A percentile compares a stretch with the other conserved stretches of the same genome.
Conservation (phyloP, 805 yeast species). For the Wickerhamomyces alni region DNA sequence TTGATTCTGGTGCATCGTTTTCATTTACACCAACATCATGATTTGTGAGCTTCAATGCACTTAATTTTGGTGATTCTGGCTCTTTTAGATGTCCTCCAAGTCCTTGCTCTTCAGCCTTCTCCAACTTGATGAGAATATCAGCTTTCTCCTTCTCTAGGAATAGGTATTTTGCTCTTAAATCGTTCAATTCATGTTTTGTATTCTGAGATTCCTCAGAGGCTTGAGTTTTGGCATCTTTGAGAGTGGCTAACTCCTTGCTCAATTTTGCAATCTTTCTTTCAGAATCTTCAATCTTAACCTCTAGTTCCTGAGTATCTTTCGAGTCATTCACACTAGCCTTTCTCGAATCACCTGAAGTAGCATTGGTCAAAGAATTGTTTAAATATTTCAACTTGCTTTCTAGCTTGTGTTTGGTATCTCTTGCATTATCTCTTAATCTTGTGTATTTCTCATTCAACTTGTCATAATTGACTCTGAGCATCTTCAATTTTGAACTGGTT, state of each 20-base stretch:
- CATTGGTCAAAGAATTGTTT: background rate
- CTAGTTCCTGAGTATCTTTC: background rate
- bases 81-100: background rate
- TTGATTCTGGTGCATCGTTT: background rate
- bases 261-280: background rate
- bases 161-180: constrained; percentile 3
- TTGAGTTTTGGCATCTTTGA: background rate
- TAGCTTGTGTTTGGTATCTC: background rate
- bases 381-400: background rate
- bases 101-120: background rate
- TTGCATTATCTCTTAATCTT: constrained; percentile 2
- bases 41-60: background rate
- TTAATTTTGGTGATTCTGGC: background rate
- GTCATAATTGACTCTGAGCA: background rate
- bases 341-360: background rate
- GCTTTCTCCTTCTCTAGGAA: constrained; percentile 3
- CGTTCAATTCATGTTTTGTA: constrained; percentile 2
- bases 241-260: constrained; percentile 1
- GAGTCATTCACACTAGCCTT: background rate
- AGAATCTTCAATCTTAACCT: background rate
- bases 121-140: constrained; percentile 1
- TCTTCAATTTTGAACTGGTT: background rate
- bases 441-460: background rate
- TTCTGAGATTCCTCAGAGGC: background rate
- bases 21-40: constrained; percentile 1